Percentiles rank a stretch among this genome's conserved stretches.
phyloP scores from a whole-genome alignment of 176 grass and related monocot genomes.

The Thinopyrum elongatum region DNA sequence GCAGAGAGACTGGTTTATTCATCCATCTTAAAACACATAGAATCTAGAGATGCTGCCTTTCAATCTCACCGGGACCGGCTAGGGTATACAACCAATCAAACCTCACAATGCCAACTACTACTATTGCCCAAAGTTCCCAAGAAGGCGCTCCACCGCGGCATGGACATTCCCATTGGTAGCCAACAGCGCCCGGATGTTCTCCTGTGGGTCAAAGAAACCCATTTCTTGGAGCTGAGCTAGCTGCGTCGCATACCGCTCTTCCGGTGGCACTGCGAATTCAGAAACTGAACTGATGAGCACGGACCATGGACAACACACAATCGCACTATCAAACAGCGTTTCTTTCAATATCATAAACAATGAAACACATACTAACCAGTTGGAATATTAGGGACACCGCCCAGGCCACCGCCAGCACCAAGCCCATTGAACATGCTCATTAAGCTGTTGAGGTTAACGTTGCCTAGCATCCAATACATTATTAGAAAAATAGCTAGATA shows the following conservation, averaged over 20 bases:
- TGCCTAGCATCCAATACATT: slow-evolving; percentile 40
- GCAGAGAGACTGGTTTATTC: slow-evolving; percentile 28
- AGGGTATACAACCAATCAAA: slow-evolving; percentile 36
- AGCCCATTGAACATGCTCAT: slow-evolving; percentile 78
- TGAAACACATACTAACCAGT: slow-evolving; percentile 40
- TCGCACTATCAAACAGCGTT: background rate
- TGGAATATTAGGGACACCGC: slow-evolving; percentile 20
- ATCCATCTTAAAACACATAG: slow-evolving; percentile 22
- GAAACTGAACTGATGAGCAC: background rate
- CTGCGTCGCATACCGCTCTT: slow-evolving; percentile 68
- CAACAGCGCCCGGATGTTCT: slow-evolving; percentile 66
- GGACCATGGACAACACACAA: background rate
- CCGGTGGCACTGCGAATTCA: slow-evolving; percentile 48
- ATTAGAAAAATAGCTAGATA: background rate
- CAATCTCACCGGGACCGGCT: slow-evolving; percentile 10
- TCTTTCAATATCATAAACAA: background rate
- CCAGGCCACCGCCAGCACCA: slow-evolving; percentile 52
- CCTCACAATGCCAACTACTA: slow-evolving; percentile 22
- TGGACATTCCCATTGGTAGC: slow-evolving; percentile 67
- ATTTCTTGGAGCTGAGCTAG: slow-evolving; percentile 76
- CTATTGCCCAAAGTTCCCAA: slow-evolving; percentile 62
- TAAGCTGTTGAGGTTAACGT: slow-evolving; percentile 54
- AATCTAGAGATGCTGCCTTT: slow-evolving; percentile 34
- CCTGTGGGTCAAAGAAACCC: slow-evolving; percentile 75
- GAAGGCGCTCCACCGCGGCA: slow-evolving; percentile 72